These are phyloP conservation scores for Phalaenopsis aphrodite DNA, from an alignment of 106 monocot species.

Conservation along the genomic window DNA sequence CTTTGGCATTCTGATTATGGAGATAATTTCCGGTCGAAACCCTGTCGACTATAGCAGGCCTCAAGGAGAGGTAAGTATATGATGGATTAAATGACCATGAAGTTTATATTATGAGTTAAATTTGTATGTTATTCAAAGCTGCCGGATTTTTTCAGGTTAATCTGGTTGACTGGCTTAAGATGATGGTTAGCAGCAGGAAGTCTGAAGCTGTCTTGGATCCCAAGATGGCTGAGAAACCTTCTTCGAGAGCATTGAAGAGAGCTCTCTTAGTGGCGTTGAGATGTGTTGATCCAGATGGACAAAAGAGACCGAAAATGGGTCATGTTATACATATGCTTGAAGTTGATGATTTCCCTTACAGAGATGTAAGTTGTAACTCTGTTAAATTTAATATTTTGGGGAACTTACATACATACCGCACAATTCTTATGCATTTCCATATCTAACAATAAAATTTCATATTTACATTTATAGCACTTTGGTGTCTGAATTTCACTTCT, in stretches of 20 bases:
- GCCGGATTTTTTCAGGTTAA: constrained; percentile 52
- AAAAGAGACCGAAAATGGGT: constrained; percentile 86
- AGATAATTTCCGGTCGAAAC: constrained; percentile 74
- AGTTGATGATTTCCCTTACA: constrained; percentile 81
- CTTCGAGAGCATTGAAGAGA: constrained; percentile 64
- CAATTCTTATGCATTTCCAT: no score
- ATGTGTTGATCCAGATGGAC: constrained; percentile 82
- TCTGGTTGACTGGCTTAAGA: constrained; percentile 84
- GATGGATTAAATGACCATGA: neutral
- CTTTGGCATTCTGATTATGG: constrained; percentile 93
- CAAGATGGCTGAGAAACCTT: constrained; percentile 63
- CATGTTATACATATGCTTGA: constrained; percentile 91
- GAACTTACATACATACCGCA: no score
- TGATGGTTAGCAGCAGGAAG: constrained; percentile 70
- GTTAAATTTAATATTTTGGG: neutral
- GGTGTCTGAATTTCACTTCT: no score
- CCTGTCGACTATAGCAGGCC: constrained; percentile 87
- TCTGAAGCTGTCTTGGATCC: constrained; percentile 88
- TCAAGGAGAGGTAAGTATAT: constrained; percentile 54
- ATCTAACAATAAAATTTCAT: no score
- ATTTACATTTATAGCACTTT: no score
- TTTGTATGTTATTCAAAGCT: neutral
- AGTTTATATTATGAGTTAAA: neutral
- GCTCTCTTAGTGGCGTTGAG: constrained; percentile 66
- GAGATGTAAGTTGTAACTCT: constrained; percentile 48